phyloP scores from a whole-genome alignment of 164 flowering plant genomes.

The Pachysandra terminalis region DNA sequence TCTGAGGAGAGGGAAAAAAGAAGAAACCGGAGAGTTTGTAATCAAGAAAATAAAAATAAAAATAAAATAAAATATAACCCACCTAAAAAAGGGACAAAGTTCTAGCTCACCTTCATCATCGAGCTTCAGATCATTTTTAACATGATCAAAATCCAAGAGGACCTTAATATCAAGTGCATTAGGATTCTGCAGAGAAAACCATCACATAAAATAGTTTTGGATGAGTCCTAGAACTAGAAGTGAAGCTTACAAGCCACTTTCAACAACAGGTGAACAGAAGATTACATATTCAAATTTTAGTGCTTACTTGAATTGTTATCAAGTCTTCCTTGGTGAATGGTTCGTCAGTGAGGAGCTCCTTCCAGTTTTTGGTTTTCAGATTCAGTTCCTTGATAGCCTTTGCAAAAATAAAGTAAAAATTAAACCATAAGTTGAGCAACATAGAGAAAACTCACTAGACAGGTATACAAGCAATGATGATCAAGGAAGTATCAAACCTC shows the following conservation, averaged over 20 bases:
- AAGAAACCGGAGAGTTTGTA: conserved; percentile 4
- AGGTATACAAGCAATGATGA: conserved; percentile 2
- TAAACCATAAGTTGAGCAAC: not conserved
- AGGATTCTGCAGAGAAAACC: conserved; percentile 62
- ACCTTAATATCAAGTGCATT: conserved; percentile 79
- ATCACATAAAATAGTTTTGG: not conserved
- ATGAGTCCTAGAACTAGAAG: not conserved
- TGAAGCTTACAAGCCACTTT: not conserved
- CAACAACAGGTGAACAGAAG: conserved; percentile 5
- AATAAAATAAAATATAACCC: not conserved
- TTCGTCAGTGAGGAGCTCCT: conserved; percentile 95
- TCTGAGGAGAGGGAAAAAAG: conserved; percentile 31
- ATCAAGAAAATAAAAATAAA: not conserved
- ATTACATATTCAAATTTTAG: not conserved
- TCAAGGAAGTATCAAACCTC: conserved; percentile 51
- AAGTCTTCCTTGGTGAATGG: conserved; percentile 77
- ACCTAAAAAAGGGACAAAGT: not conserved
- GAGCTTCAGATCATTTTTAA: conserved; percentile 69
- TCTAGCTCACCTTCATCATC: conserved; percentile 80
- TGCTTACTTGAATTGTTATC: conserved; percentile 84
- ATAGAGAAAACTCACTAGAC: not conserved
- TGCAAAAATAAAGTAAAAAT: conserved; percentile 4
- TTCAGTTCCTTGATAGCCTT: conserved; percentile 94
- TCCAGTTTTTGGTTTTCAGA: conserved; percentile 93
- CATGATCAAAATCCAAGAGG: conserved; percentile 87